Percentiles rank a stretch among this genome's conserved stretches.
Conservation (phyloP, 441 rosid genomes). For the Populus hybrid region DNA sequence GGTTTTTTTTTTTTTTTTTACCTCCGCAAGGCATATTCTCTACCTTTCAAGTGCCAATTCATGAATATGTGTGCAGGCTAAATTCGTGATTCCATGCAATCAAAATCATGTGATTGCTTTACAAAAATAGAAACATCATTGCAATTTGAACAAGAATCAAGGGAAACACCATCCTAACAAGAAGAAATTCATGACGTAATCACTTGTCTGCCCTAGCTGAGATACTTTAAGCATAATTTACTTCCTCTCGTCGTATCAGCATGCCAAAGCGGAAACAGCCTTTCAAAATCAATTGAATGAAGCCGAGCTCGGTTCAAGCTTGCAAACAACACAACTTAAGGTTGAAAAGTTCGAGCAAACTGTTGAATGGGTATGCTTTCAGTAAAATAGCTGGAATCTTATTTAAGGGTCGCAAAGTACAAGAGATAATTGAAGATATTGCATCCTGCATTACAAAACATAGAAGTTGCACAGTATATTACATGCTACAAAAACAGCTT, state of each 20-base stretch:
- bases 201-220: background rate
- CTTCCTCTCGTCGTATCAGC: background rate
- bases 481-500: constrained; percentile 10
- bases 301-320: background rate
- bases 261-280: background rate
- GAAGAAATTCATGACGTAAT: background rate
- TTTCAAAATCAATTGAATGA: background rate
- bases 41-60: too few relatives aligned
- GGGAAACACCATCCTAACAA: background rate
- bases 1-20: too few relatives aligned
- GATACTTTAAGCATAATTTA: background rate
- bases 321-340: background rate
- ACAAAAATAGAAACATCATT: background rate
- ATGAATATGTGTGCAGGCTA: background rate
- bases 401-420: background rate
- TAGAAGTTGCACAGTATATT: background rate
- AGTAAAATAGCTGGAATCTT: too few relatives aligned
- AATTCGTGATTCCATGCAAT: background rate
- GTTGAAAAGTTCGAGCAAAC: background rate
- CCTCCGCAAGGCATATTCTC: too few relatives aligned
- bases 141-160: background rate
- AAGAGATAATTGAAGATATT: background rate
- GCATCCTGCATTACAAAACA: background rate
- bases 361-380: background rate
- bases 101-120: background rate